phyloP scores from a whole-genome alignment of 2,329 filamentous ascomycete species.

The Gremmenia infestans region DNA sequence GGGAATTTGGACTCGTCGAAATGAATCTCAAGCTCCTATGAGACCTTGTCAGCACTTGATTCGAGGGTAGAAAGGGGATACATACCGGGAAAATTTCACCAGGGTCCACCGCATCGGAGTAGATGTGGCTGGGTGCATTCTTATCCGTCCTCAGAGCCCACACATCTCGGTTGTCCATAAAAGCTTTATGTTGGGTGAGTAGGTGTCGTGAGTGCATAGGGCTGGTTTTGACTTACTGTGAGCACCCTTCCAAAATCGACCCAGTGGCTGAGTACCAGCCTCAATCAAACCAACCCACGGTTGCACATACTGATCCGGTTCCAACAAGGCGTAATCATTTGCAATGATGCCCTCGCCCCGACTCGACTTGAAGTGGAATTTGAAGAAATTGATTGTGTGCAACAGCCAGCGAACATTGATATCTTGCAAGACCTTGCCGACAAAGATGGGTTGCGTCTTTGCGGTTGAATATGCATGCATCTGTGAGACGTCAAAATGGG shows the following conservation, averaged over 20 bases:
- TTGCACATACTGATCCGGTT: constrained; percentile 35
- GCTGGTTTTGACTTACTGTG: constrained; percentile 34
- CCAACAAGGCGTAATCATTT: constrained; percentile 33
- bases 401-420: constrained; percentile 43
- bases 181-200: constrained; percentile 16
- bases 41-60: not conserved
- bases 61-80: not conserved
- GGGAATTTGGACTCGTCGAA: constrained; percentile 20
- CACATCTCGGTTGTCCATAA: constrained; percentile 18
- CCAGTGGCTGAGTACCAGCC: constrained; percentile 33
- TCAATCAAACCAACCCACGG: constrained; percentile 37
- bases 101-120: constrained; percentile 17
- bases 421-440: constrained; percentile 31
- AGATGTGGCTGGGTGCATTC: constrained; percentile 3
- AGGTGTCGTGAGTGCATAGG: not conserved
- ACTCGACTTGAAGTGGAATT: constrained; percentile 40
- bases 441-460: constrained; percentile 36
- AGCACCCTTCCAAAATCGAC: constrained; percentile 45
- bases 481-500: constrained; percentile 41
- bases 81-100: constrained; percentile 23
- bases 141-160: constrained; percentile 14
- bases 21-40: constrained; percentile 26
- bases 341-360: constrained; percentile 35
- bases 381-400: constrained; percentile 48
- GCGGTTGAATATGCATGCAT: constrained; percentile 37